Evolutionary conservation across 1,284 basidiomycete genomes (phyloP).

Genomic region (Trametes hirsuta): DNA sequence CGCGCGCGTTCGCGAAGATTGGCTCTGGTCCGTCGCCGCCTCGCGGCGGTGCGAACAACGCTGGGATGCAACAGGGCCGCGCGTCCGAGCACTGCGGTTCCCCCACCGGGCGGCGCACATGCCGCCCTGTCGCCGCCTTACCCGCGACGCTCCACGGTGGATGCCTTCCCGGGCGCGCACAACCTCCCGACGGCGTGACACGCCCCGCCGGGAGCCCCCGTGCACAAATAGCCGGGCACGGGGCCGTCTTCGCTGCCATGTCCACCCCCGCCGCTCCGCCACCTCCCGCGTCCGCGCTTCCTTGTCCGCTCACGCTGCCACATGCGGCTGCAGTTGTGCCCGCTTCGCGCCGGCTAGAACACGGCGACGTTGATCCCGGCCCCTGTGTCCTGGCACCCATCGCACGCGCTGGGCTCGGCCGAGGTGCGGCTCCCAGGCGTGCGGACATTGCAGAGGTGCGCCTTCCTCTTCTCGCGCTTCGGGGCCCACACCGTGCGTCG

Average conservation of each 20-base stretch:
- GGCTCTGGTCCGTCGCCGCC: conserved; percentile 3
- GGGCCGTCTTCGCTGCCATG: conserved; percentile 11
- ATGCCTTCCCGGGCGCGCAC: conserved; percentile 6
- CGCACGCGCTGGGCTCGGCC: conserved; percentile 1
- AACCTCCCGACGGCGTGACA: conserved; percentile 4
- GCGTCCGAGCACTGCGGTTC: conserved; percentile 3
- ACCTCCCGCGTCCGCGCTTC: neutral
- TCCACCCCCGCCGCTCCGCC: conserved; percentile 8
- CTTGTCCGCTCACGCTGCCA: neutral
- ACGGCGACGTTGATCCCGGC: conserved; percentile 7
- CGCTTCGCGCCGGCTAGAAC: neutral
- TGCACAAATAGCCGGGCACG: conserved; percentile 17
- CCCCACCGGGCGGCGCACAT: neutral
- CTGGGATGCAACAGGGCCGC: conserved; percentile 2
- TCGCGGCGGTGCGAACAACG: conserved; percentile 12
- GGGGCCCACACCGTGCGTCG: neutral
- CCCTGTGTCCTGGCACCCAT: conserved; percentile 3
- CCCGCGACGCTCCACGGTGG: conserved; percentile 18
- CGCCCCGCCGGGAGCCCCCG: conserved; percentile 11
- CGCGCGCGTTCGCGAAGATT: conserved; percentile 8
- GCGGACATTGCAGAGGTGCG: neutral
- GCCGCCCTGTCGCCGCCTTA: conserved; percentile 19
- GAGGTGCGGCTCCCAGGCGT: neutral
- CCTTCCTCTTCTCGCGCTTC: neutral
- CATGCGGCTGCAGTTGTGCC: neutral